Evolutionary conservation across 257 asterid species (phyloP).

Genomic region (Oldenlandia corymbosa): DNA sequence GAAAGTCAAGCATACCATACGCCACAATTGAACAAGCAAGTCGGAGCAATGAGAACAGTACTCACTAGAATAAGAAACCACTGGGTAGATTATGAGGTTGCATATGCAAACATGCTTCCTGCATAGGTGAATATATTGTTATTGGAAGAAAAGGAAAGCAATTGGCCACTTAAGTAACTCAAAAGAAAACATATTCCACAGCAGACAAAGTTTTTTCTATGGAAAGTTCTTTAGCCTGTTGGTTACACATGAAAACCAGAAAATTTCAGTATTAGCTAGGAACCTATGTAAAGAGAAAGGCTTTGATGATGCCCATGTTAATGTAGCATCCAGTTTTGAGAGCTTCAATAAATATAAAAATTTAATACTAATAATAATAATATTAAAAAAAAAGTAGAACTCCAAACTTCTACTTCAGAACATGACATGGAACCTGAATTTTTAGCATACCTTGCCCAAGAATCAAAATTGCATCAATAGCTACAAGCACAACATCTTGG

Average conservation of each 20-base stretch:
- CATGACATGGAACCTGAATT: not conserved
- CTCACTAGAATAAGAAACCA: constrained; percentile 37
- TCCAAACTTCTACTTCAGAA: not conserved
- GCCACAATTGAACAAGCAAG: not conserved
- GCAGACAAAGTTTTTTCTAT: not conserved
- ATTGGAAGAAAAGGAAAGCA: constrained; percentile 11
- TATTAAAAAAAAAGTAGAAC: too few species aligned
- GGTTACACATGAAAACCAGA: not conserved
- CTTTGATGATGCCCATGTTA: too few species aligned
- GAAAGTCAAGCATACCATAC: constrained; percentile 1
- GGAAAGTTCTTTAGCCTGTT: not conserved
- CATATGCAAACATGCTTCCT: constrained; percentile 72
- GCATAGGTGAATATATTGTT: constrained; percentile 24
- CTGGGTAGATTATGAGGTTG: constrained; percentile 39
- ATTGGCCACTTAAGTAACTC: not conserved
- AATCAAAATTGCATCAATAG: constrained; percentile 56
- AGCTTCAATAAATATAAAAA: not conserved
- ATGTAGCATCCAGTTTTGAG: too few species aligned
- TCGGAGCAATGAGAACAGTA: constrained; percentile 1
- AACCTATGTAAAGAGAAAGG: not conserved
- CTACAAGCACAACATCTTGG: constrained; percentile 58
- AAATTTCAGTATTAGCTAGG: not conserved
- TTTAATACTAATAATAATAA: not conserved
- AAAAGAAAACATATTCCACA: not conserved
- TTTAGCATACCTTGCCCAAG: constrained; percentile 70